phyloP scores from a whole-genome alignment of 257 asterid species.

The Anisodus tanguticus region DNA sequence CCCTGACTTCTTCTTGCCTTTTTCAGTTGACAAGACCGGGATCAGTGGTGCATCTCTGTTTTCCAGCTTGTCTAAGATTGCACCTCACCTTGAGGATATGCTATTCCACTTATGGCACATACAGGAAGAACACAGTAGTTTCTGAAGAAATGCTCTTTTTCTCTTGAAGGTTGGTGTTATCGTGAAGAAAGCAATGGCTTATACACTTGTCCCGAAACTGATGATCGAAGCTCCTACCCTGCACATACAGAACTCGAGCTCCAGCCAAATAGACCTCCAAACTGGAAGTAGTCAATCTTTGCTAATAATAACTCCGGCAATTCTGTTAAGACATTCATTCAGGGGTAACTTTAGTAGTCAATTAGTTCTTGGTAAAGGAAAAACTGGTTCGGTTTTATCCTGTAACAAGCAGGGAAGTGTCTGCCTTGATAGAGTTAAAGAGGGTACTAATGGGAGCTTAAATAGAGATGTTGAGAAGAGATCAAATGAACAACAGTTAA shows the following conservation, averaged over 20 bases:
- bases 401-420: conserved; percentile 49
- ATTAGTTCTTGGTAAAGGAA: conserved; percentile 39
- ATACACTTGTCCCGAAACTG: conserved; percentile 44
- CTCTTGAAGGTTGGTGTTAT: conserved; percentile 20
- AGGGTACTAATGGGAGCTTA: conserved; percentile 38
- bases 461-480: conserved; percentile 39
- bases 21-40: conserved; percentile 20
- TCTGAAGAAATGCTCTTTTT: conserved; percentile 25
- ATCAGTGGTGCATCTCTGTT: neutral
- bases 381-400: conserved; percentile 35
- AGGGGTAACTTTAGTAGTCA: conserved; percentile 36
- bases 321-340: conserved; percentile 37
- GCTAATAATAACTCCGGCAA: conserved; percentile 29
- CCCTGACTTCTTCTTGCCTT: neutral
- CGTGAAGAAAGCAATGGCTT: conserved; percentile 46
- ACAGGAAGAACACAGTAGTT: neutral
- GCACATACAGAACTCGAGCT: conserved; percentile 39
- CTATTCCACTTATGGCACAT: neutral
- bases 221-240: conserved; percentile 45
- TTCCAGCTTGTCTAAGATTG: conserved; percentile 10
- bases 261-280: conserved; percentile 42
- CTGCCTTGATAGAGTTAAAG: conserved; percentile 44
- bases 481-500: conserved; percentile 38
- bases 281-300: conserved; percentile 33
- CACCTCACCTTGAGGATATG: neutral